Evolutionary conservation across 2,329 filamentous ascomycete species (phyloP), one percentile per base, ranked within the genome.

Genomic region (Alternaria tenuissima): DNA sequence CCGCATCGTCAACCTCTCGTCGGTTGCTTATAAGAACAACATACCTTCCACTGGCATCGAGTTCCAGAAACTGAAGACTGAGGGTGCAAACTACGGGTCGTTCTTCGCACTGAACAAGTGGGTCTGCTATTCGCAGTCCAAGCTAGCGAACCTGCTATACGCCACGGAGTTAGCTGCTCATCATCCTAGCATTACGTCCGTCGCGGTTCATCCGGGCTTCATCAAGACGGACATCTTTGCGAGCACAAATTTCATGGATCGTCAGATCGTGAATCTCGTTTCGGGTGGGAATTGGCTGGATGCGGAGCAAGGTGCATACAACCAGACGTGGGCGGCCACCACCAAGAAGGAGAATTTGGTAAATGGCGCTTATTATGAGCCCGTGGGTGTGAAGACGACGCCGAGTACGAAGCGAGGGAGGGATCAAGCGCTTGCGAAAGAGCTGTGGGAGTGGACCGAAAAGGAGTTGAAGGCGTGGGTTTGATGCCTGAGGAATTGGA

Each of bases 101-200:
- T 72, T 80, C 32, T 66, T 72, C 47, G 56, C 72, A 16, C 43
- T 67, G 14, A 61, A 59, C 4, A 76, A 77, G 3, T 79, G 73
- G 64, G 59, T 59, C 5, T 79, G 82, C 16, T 86, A 86, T 69
- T 82, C 80, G 2, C 79, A 82, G 48, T 80, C 78, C 39, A 86
- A 86, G 64, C 78, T 86, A 6, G 82, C 82, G 11, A 84, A 85
- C 48, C 72, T 86, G 12, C 78, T 85, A 0, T 84, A 80, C 64
- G 71, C 81, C 0, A 66, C 74, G 4, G 76, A 81, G 47, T 72
- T 84, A 5, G 80, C 81, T 1, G 58, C 67, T 18, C 76, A 74
- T 0, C 81, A 85, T 61, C 83, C 83, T 0, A 55, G 73, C 5
- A 78, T 86, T 55, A 82, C 76, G 0, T 73, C 73, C 7, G 77